Percentiles rank a stretch among this genome's conserved stretches.
phyloP scores from a whole-genome alignment of 2,329 filamentous ascomycete species.

The Hypoxylon sp. region DNA sequence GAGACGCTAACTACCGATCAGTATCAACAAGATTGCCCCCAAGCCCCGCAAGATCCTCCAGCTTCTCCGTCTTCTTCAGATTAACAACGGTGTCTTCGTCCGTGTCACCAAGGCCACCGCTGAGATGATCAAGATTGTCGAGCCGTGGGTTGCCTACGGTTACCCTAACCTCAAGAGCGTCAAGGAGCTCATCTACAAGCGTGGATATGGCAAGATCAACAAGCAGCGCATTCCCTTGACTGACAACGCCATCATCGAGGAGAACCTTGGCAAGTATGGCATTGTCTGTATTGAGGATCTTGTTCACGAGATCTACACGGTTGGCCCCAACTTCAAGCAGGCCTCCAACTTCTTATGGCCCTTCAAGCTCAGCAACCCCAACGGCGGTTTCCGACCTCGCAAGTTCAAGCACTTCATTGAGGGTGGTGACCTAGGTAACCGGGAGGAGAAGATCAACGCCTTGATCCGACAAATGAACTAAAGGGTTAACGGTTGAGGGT shows the following conservation, averaged over 20 bases:
- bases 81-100: slow-evolving; percentile 99
- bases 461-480: slow-evolving; percentile 99
- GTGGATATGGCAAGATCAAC: slow-evolving; percentile 98
- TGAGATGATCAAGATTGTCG: slow-evolving; percentile 98
- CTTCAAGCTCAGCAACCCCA: slow-evolving; percentile 99
- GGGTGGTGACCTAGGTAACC: slow-evolving; percentile 98
- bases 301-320: slow-evolving; percentile 99
- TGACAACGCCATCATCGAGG: slow-evolving; percentile 98
- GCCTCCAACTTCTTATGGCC: slow-evolving; percentile 99
- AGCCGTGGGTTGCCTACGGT: slow-evolving; percentile 99
- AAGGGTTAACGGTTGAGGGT: slow-evolving; percentile 49
- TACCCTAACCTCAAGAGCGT: slow-evolving; percentile 99
- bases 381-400: slow-evolving; percentile 92
- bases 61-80: slow-evolving; percentile 98
- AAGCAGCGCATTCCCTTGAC: slow-evolving; percentile 97
- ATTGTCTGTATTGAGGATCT: slow-evolving; percentile 99
- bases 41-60: slow-evolving; percentile 99
- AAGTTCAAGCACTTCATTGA: slow-evolving; percentile 99
- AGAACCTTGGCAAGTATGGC: slow-evolving; percentile 96
- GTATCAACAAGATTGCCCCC: slow-evolving; percentile 99
- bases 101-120: slow-evolving; percentile 96
- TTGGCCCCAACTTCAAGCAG: slow-evolving; percentile 99
- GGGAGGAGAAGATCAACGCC: slow-evolving; percentile 97
- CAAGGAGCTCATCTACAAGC: slow-evolving; percentile 99
- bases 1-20: slow-evolving; percentile 53